phyloP scores from a whole-genome alignment of 2,329 filamentous ascomycete species.

The Diplodia mutila region DNA sequence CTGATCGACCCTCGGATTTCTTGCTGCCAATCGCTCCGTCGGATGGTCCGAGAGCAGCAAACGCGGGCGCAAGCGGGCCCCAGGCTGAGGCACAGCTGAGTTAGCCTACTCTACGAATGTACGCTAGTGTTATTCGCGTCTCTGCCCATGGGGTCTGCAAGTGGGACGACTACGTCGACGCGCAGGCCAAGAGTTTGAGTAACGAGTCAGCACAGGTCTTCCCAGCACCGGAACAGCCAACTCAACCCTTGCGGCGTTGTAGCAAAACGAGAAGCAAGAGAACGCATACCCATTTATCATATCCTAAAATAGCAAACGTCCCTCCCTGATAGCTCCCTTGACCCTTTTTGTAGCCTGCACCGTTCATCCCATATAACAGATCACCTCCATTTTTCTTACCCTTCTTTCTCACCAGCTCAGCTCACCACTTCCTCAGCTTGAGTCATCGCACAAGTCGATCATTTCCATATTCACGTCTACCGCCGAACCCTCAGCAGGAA shows the following conservation, averaged over 20 bases:
- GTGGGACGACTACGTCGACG: background rate
- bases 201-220: background rate
- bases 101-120: background rate
- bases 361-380: background rate
- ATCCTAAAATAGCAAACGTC: background rate
- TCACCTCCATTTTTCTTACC: background rate
- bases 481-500: background rate
- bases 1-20: slow-evolving; percentile 1
- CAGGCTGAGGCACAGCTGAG: background rate
- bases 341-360: too few species aligned
- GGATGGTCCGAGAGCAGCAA: slow-evolving; percentile 4
- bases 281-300: background rate
- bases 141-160: background rate
- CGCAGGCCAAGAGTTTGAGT: background rate
- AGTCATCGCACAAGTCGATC: slow-evolving; percentile 12
- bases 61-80: slow-evolving; percentile 3
- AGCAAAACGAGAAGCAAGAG: background rate
- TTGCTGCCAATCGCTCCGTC: background rate
- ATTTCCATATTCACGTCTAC: background rate
- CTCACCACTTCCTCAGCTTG: slow-evolving; percentile 11
- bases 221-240: too few species aligned
- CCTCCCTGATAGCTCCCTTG: background rate
- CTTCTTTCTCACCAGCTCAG: background rate
- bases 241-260: background rate
- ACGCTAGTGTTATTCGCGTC: background rate